Evolutionary conservation across 129 eudicot species (phyloP).

Genomic region (Escallonia rubra): DNA sequence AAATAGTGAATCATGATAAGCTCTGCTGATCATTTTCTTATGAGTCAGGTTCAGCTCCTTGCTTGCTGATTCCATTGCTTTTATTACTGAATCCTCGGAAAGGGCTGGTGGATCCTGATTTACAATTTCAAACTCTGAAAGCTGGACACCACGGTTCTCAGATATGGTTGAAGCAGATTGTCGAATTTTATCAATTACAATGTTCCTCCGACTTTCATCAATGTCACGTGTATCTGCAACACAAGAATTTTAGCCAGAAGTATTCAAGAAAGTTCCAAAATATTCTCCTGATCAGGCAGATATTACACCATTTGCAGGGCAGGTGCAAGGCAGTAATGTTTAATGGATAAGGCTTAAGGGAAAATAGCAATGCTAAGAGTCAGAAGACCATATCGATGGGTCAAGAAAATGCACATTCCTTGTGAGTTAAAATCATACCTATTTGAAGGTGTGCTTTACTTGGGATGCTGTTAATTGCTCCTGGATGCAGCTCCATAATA

Average conservation of each 20-base stretch:
- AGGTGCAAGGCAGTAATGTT: background rate
- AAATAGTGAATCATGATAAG: constrained; percentile 92
- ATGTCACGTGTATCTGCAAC: constrained; percentile 68
- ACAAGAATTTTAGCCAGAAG: background rate
- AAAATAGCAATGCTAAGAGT: background rate
- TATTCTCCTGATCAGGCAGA: too few species aligned
- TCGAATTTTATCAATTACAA: constrained; percentile 62
- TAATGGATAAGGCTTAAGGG: background rate
- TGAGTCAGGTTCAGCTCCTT: constrained; percentile 49
- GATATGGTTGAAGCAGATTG: constrained; percentile 69
- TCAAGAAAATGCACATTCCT: background rate
- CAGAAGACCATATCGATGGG: background rate
- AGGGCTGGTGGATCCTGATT: constrained; percentile 97
- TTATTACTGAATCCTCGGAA: constrained; percentile 52
- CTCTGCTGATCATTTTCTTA: constrained; percentile 94
- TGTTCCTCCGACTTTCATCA: constrained; percentile 66
- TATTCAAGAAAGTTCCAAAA: background rate
- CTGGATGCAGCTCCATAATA: constrained; percentile 87
- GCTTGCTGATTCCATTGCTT: constrained; percentile 78
- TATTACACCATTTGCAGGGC: background rate
- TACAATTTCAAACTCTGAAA: constrained; percentile 68
- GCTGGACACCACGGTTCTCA: constrained; percentile 55
- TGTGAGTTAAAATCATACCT: constrained; percentile 28
- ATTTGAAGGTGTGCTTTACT: constrained; percentile 91
- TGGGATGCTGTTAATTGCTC: constrained; percentile 98